Conservation (phyloP, 202 grass and related monocot species). For the Hordeum pubiflorum region DNA sequence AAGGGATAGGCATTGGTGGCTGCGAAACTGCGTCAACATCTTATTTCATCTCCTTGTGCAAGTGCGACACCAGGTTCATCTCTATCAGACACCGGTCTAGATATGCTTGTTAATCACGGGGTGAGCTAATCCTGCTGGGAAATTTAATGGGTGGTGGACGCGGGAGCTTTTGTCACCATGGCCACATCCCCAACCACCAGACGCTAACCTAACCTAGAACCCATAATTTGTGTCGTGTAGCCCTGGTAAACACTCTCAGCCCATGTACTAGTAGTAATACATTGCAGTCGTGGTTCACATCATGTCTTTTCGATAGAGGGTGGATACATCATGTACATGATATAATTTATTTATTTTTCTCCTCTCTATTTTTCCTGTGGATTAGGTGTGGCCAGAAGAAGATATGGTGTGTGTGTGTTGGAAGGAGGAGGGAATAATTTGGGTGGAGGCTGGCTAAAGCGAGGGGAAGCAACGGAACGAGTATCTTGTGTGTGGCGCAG, state of each 20-base stretch:
- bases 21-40: not conserved
- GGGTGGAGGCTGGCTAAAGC: not conserved
- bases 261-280: not conserved
- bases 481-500: not conserved
- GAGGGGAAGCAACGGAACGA: not conserved
- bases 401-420: not conserved
- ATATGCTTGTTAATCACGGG: slow-evolving; percentile 35
- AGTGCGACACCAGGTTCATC: not conserved
- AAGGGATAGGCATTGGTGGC: not conserved
- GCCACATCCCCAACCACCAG: not conserved
- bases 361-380: not conserved
- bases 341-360: not conserved
- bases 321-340: not conserved
- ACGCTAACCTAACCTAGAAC: not conserved
- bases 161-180: not conserved
- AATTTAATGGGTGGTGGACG: slow-evolving; percentile 4
- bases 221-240: not conserved
- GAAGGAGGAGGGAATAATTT: not conserved
- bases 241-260: not conserved
- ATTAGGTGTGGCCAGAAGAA: not conserved
- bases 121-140: slow-evolving; percentile 18
- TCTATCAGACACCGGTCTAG: not conserved
- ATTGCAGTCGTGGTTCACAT: not conserved
- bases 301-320: no score
- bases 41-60: not conserved